Evolutionary conservation across 495 filamentous ascomycete species (phyloP).

Genomic region (Podospora appendiculata): DNA sequence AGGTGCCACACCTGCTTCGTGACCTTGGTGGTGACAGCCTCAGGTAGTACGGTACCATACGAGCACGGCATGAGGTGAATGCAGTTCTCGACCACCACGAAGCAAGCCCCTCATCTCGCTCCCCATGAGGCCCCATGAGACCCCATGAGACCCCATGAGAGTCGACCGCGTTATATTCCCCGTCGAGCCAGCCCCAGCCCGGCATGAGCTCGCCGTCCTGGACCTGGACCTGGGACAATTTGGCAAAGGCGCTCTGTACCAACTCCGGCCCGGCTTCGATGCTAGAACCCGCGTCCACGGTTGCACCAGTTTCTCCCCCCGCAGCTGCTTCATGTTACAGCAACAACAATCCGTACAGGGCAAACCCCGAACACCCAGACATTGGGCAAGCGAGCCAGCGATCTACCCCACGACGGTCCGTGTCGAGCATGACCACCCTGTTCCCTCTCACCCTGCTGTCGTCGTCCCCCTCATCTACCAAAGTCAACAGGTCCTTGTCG

Average conservation of each 20-base stretch:
- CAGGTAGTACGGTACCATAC: not conserved
- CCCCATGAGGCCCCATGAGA: too few species aligned
- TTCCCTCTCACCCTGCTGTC: slow-evolving; percentile 7
- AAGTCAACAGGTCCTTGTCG: not conserved
- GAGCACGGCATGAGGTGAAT: not conserved
- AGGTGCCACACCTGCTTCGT: not conserved
- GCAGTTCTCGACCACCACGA: not conserved
- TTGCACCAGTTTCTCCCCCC: slow-evolving; percentile 12
- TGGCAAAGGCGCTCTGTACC: not conserved
- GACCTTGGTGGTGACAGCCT: slow-evolving; percentile 1
- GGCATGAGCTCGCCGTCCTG: slow-evolving; percentile 1
- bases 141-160: not conserved
- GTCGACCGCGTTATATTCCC: not conserved
- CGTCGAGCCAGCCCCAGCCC: not conserved
- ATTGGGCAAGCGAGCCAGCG: slow-evolving; percentile 4
- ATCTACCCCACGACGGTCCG: slow-evolving; percentile 18
- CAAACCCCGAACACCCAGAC: not conserved
- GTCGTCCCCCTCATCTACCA: slow-evolving; percentile 1
- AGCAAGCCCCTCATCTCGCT: too few species aligned
- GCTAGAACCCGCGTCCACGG: slow-evolving; percentile 15
- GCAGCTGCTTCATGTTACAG: too few species aligned
- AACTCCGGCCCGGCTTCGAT: slow-evolving; percentile 8
- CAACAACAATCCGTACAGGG: not conserved
- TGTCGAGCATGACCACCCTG: slow-evolving; percentile 11
- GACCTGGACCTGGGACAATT: not conserved